Base-by-base conservation (phyloP, 176 grass and related monocot species). In the Lolium perenne region DNA sequence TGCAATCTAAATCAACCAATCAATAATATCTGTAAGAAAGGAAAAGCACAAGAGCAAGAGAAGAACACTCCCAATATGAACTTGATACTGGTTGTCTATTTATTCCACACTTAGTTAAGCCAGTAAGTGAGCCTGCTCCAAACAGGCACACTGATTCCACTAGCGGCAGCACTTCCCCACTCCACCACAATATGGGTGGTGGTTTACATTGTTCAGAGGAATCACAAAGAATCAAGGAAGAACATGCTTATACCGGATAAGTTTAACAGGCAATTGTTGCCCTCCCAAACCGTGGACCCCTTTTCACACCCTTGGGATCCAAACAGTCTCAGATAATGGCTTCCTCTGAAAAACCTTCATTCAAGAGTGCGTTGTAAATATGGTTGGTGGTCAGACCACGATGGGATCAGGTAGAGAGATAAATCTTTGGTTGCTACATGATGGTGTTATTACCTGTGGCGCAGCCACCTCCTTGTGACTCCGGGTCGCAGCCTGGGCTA, bases 11-110 rank as follows among this genome's bases (percentile, higher is more conserved):
- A 71, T 18, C 40, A 71, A 48, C 2, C 41, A 46, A 73, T 23
- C 70, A 45, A 15, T 67, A 67, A 15, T 64, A 64, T 64, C 25
- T 38, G 6, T 67, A 38, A 38, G 64, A 38, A 66, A 67, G 64
- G 32, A 67, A 50, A 74, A 15, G 46, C 71, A 74, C 22, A 51
- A 48, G 7, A 74, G 71, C 71, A 51, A 51, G 71, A 74, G 21
- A 50, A 50, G 22, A 9, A 0, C 50, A 50, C 46, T 21, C 22
- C n/a, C 47, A 74, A 74, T 6, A 74, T 15, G 45, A 74, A 25
- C 45, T 23, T 23, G 12, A 25, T 74, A 25, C 45, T 74, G 11
- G 6, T 7, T 5, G 9, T 25, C 71, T 74, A 10, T 43, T n/a
- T 22, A 3, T 74, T 74, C 20, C 41, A 72, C n/a, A 10, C 0